A percentile compares a stretch with the other conserved stretches of the same genome.
Evolutionary conservation across 176 grass and related monocot species (phyloP).

Genomic region (Zoysia pacifica): DNA sequence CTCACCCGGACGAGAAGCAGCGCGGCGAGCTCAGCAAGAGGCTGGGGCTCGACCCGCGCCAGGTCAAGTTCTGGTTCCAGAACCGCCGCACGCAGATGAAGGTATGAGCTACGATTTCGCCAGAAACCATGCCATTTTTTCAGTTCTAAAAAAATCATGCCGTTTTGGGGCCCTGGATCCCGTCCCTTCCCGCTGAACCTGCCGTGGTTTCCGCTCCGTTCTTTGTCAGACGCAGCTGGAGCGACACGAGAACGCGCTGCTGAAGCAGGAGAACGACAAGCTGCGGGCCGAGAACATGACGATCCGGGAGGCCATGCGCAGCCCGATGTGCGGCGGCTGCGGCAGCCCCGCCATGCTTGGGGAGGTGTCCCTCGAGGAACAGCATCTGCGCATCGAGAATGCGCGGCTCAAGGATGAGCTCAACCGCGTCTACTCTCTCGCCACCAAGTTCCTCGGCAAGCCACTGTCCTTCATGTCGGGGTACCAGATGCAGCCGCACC

Average conservation of each 20-base stretch:
- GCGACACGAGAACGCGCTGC: slow-evolving; percentile 83
- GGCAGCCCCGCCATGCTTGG: slow-evolving; percentile 77
- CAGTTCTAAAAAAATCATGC: too few relatives aligned
- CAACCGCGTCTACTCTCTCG: slow-evolving; percentile 68
- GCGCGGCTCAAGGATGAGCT: slow-evolving; percentile 89
- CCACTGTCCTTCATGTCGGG: slow-evolving; percentile 45
- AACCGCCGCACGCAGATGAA: slow-evolving; percentile 96
- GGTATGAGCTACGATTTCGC: slow-evolving; percentile 33
- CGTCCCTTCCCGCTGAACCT: background rate
- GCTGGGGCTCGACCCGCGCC: slow-evolving; percentile 76
- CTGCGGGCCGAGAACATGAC: slow-evolving; percentile 83
- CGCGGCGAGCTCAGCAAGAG: slow-evolving; percentile 80
- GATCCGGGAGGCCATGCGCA: slow-evolving; percentile 76
- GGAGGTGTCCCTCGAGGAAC: slow-evolving; percentile 83
- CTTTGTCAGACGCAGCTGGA: slow-evolving; percentile 76
- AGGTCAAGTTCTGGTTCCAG: slow-evolving; percentile 99
- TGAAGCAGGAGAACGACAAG: slow-evolving; percentile 92
- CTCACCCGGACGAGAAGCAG: slow-evolving; percentile 96
- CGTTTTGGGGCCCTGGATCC: background rate
- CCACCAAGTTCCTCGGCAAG: slow-evolving; percentile 89
- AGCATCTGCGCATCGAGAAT: slow-evolving; percentile 90
- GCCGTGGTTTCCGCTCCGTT: slow-evolving; percentile 9
- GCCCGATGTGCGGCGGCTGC: slow-evolving; percentile 78
- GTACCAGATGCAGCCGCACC: slow-evolving; percentile 27
- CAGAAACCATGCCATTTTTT: background rate